A percentile compares a stretch with the other conserved stretches of the same genome.
Evolutionary conservation across 2,329 filamentous ascomycete species (phyloP).

Genomic region (Penicillium sp.): DNA sequence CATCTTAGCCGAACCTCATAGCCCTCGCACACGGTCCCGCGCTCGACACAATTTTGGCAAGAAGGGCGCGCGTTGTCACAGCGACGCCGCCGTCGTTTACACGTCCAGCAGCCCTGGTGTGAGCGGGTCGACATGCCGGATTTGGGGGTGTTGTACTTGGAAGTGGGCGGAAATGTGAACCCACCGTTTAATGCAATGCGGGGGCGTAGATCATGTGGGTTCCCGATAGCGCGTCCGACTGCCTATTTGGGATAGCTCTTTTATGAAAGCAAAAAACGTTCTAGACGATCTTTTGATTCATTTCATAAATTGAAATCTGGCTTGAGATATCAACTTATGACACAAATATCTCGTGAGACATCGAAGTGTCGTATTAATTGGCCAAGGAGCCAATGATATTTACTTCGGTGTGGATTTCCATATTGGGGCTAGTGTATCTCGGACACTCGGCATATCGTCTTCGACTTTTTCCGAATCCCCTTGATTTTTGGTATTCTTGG

Average conservation of each 20-base stretch:
- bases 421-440: too few relatives aligned
- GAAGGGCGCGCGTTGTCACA: slow-evolving; percentile 30
- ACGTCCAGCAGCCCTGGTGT: slow-evolving; percentile 34
- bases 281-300: too few relatives aligned
- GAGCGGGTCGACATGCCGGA: slow-evolving; percentile 34
- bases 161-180: background rate
- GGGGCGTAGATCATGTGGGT: background rate
- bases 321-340: background rate
- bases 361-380: background rate
- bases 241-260: background rate
- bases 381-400: too few relatives aligned
- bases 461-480: too few relatives aligned
- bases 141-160: slow-evolving; percentile 6
- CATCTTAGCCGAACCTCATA: slow-evolving; percentile 34
- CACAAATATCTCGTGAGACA: background rate
- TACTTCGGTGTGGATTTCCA: too few relatives aligned
- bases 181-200: background rate
- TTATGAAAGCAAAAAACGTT: too few relatives aligned
- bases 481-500: too few relatives aligned
- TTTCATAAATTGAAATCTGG: too few relatives aligned
- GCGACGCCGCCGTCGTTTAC: slow-evolving; percentile 30
- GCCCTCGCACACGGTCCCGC: slow-evolving; percentile 30
- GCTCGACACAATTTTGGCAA: slow-evolving; percentile 27
- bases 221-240: background rate
- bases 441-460: too few relatives aligned